Evolutionary conservation across 2,329 filamentous ascomycete genomes (phyloP).

Genomic region (Colletotrichum sp.): DNA sequence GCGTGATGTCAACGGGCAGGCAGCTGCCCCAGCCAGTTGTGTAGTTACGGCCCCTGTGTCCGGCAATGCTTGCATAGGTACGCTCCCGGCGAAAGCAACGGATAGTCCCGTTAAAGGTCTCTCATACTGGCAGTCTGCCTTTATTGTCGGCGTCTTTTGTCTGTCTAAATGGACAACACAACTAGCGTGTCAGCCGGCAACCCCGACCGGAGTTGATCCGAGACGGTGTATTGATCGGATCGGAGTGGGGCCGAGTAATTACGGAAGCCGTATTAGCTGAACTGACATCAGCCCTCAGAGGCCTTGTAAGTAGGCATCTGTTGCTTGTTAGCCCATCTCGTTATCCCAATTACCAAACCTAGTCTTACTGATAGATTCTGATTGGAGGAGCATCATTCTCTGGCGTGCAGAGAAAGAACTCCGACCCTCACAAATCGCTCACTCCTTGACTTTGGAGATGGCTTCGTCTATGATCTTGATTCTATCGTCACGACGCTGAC

Average conservation of each 20-base stretch:
- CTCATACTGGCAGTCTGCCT: neutral
- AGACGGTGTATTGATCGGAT: no score
- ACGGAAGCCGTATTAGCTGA: neutral
- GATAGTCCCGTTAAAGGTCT: neutral
- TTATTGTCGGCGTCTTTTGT: neutral
- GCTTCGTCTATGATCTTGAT: neutral
- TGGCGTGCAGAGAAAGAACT: neutral
- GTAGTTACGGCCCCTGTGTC: neutral
- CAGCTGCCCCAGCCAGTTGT: neutral
- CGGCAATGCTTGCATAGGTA: neutral
- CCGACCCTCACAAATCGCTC: neutral
- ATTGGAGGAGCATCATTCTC: neutral
- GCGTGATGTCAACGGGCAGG: neutral
- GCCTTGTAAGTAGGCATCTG: neutral
- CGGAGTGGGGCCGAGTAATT: neutral
- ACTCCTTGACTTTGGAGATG: neutral
- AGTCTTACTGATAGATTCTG: neutral
- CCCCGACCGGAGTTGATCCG: no score
- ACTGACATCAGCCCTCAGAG: neutral
- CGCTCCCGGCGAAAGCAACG: neutral
- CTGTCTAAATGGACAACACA: neutral
- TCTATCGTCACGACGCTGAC: neutral
- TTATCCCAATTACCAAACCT: neutral
- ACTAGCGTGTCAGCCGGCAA: neutral
- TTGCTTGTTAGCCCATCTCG: neutral